Conservation (phyloP, 2,329 filamentous ascomycete species). For the Aspergillus carbonarius region DNA sequence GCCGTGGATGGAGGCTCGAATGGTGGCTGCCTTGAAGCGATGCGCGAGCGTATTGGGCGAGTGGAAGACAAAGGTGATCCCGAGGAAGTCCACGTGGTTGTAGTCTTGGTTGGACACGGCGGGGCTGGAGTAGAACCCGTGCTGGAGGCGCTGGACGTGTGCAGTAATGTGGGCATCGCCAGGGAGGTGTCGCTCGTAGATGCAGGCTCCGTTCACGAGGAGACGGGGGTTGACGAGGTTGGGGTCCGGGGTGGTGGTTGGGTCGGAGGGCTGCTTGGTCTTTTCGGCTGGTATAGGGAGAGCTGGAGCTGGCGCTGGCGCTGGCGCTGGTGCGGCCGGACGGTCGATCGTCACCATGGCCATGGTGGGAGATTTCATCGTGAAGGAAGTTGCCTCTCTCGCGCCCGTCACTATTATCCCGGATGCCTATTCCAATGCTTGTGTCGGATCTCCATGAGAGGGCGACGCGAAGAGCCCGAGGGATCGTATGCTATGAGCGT, state of each 20-base stretch:
- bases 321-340: constrained; percentile 3
- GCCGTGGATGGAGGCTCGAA: constrained; percentile 37
- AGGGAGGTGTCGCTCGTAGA: constrained; percentile 51
- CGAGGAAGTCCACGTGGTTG: constrained; percentile 50
- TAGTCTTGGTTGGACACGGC: constrained; percentile 44
- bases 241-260: constrained; percentile 25
- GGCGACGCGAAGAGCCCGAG: not conserved
- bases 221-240: constrained; percentile 40
- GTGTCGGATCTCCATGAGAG: not conserved
- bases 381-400: not conserved
- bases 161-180: constrained; percentile 52
- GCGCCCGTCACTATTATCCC: not conserved
- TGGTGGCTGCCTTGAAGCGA: constrained; percentile 50
- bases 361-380: constrained; percentile 2
- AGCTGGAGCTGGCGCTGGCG: not conserved
- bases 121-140: constrained; percentile 47
- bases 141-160: constrained; percentile 52
- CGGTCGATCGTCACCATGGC: constrained; percentile 13
- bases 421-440: constrained; percentile 6
- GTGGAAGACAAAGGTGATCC: constrained; percentile 52
- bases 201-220: constrained; percentile 42
- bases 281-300: constrained; percentile 1
- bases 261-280: constrained; percentile 2
- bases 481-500: not conserved
- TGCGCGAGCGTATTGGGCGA: constrained; percentile 43